A percentile compares a stretch with the other conserved stretches of the same genome.
Evolutionary conservation across 2,329 filamentous ascomycete species (phyloP).

Genomic region (Knoxdaviesia proteae): DNA sequence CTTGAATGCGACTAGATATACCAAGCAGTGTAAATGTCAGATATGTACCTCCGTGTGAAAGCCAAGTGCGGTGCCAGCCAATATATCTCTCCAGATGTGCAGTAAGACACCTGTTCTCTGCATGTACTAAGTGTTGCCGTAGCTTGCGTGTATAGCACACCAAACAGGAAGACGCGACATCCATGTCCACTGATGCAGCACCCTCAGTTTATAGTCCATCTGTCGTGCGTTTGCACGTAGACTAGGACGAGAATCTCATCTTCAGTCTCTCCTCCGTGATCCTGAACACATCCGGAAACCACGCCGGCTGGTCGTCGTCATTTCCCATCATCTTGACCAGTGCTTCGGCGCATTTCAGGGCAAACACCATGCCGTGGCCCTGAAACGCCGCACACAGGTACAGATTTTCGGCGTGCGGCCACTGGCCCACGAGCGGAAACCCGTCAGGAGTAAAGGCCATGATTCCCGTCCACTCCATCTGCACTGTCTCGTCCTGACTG

Average conservation of each 20-base stretch:
- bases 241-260: not conserved
- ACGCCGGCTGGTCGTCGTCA: constrained; percentile 15
- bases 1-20: too few species aligned
- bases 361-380: constrained; percentile 46
- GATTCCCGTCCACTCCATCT: constrained; percentile 30
- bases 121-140: too few species aligned
- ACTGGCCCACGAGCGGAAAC: constrained; percentile 28
- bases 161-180: too few species aligned
- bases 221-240: too few species aligned
- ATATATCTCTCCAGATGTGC: too few species aligned
- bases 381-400: constrained; percentile 41
- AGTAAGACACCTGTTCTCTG: too few species aligned
- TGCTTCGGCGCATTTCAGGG: constrained; percentile 36
- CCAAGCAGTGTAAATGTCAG: too few species aligned
- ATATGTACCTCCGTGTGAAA: too few species aligned
- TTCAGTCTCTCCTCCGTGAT: constrained; percentile 2
- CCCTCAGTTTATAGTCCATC: too few species aligned
- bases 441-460: constrained; percentile 34
- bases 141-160: too few species aligned
- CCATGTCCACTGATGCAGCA: too few species aligned
- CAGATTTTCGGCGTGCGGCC: constrained; percentile 22
- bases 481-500: constrained; percentile 10
- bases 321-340: constrained; percentile 30
- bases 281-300: constrained; percentile 32
- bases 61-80: too few species aligned